Conservation (phyloP, 306 rosid genomes). For the Lathyrus oleraceus region DNA sequence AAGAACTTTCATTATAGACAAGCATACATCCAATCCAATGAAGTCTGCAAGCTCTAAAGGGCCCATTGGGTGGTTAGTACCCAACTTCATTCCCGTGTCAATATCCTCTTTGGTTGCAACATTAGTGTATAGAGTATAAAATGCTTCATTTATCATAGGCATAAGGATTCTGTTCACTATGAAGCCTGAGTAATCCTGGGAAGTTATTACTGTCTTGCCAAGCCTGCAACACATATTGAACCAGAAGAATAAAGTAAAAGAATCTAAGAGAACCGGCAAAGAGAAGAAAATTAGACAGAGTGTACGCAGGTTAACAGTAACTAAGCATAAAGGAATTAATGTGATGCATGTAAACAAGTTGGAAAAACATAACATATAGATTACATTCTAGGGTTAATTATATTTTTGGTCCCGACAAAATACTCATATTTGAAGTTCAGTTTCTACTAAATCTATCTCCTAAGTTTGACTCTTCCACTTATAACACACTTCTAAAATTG, state of each 20-base stretch:
- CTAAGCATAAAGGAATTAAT: not conserved
- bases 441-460: not conserved
- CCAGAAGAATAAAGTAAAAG: not conserved
- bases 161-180: constrained; percentile 80
- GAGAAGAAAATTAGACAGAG: not conserved
- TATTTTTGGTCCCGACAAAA: not conserved
- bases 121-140: constrained; percentile 65
- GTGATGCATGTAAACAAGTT: not conserved
- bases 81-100: constrained; percentile 87
- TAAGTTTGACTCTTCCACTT: not conserved
- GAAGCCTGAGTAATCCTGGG: constrained; percentile 84
- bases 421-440: not conserved
- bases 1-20: constrained; percentile 91
- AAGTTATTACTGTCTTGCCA: constrained; percentile 51
- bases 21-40: constrained; percentile 91
- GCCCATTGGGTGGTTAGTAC: constrained; percentile 96
- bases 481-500: not conserved
- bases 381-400: not conserved
- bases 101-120: constrained; percentile 91
- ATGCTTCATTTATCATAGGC: constrained; percentile 96
- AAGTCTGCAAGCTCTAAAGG: constrained; percentile 95
- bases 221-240: constrained; percentile 38
- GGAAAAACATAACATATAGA: not conserved
- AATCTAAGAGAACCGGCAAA: not conserved
- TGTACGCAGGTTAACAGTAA: not conserved